A percentile compares a stretch with the other conserved stretches of the same genome.
Evolutionary conservation across 768 basidiomycete genomes (phyloP).

Genomic region (Megacollybia marginata): DNA sequence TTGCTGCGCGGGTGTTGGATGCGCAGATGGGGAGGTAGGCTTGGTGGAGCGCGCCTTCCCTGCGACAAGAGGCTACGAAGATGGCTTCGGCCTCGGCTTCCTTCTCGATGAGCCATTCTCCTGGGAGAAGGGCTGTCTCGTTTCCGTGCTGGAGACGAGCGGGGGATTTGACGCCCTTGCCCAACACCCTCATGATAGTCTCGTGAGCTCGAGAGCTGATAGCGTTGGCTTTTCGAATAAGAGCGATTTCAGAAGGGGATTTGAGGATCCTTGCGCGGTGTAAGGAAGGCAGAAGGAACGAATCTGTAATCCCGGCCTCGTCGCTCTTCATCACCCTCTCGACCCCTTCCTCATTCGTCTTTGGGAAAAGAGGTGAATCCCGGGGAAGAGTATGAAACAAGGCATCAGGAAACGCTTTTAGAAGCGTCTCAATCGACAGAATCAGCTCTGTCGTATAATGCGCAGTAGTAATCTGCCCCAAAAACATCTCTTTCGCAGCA

Average conservation of each 20-base stretch:
- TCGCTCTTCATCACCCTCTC: slow-evolving; percentile 25
- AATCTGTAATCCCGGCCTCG: slow-evolving; percentile 40
- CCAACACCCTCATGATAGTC: slow-evolving; percentile 90
- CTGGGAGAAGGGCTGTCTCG: slow-evolving; percentile 51
- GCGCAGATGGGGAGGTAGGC: slow-evolving; percentile 94
- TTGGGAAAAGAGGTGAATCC: too few species aligned
- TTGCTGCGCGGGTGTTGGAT: slow-evolving; percentile 77
- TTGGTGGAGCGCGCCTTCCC: slow-evolving; percentile 76
- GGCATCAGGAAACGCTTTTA: too few species aligned
- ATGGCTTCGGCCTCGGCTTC: slow-evolving; percentile 93
- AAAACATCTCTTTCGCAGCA: slow-evolving; percentile 35
- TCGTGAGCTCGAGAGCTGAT: too few species aligned
- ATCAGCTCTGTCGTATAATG: slow-evolving; percentile 38
- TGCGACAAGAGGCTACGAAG: slow-evolving; percentile 83
- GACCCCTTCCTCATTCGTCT: slow-evolving; percentile 34
- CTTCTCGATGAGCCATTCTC: slow-evolving; percentile 85
- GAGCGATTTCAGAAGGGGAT: too few species aligned
- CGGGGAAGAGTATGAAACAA: too few species aligned
- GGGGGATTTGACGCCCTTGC: slow-evolving; percentile 59
- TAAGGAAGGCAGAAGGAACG: too few species aligned
- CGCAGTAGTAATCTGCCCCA: too few species aligned
- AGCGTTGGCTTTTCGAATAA: too few species aligned
- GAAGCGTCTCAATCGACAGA: slow-evolving; percentile 35
- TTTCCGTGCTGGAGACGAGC: slow-evolving; percentile 36
- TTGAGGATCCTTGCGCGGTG: slow-evolving; percentile 79